Percentiles rank a stretch among this genome's conserved stretches.
Conservation (phyloP, 2,329 filamentous ascomycete genomes). For the Epichloe festucae region DNA sequence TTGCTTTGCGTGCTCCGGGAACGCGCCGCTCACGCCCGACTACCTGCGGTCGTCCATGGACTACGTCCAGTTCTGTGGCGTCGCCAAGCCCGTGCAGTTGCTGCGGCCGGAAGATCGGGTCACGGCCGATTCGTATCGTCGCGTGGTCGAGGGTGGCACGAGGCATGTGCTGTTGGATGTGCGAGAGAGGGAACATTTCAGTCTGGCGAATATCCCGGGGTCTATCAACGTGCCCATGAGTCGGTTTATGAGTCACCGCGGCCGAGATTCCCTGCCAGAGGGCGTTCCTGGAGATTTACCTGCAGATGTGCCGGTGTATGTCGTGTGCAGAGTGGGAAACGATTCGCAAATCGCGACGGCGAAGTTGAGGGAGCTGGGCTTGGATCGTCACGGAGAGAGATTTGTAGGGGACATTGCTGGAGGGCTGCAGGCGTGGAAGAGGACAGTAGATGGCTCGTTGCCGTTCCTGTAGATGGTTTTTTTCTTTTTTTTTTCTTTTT, state of each 20-base stretch:
- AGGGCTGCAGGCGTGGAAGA: constrained; percentile 61
- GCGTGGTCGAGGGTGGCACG: constrained; percentile 6
- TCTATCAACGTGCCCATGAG: constrained; percentile 56
- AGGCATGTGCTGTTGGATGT: constrained; percentile 64
- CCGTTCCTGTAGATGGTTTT: constrained; percentile 32
- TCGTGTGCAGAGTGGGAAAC: constrained; percentile 64
- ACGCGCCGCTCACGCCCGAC: constrained; percentile 44
- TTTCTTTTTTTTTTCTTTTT: neutral
- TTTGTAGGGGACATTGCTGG: constrained; percentile 60
- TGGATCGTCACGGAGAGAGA: constrained; percentile 37
- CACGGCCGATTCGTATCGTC: constrained; percentile 45
- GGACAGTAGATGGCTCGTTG: constrained; percentile 46
- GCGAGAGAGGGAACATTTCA: constrained; percentile 71
- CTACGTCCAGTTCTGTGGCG: constrained; percentile 78
- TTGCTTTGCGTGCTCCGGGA: constrained; percentile 64
- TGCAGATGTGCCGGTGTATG: constrained; percentile 44
- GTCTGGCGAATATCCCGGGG: constrained; percentile 61
- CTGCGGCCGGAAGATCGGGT: constrained; percentile 55
- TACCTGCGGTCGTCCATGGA: constrained; percentile 54
- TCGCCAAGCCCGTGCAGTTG: constrained; percentile 37
- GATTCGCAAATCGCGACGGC: constrained; percentile 61
- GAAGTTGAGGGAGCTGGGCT: constrained; percentile 49
- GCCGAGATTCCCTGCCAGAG: constrained; percentile 7
- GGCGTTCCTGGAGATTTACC: constrained; percentile 28
- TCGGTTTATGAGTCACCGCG: constrained; percentile 42